Evolutionary conservation across 495 filamentous ascomycete species (phyloP).

Genomic region (Penicillium diatomitis): DNA sequence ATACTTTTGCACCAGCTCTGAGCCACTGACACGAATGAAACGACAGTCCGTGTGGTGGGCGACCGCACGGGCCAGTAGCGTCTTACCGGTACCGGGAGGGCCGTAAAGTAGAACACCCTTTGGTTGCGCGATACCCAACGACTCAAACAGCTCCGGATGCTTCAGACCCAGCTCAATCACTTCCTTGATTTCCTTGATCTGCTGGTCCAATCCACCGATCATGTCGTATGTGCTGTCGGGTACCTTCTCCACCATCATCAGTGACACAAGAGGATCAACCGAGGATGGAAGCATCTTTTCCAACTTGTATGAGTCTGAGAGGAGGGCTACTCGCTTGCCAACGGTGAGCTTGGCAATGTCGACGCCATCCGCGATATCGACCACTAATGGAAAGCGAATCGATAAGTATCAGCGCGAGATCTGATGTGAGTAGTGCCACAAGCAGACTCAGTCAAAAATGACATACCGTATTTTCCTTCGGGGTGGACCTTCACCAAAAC

Average conservation of each 20-base stretch:
- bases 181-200: slow-evolving; percentile 99
- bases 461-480: slow-evolving; percentile 95
- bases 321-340: slow-evolving; percentile 92
- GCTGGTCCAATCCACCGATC: slow-evolving; percentile 97
- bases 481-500: slow-evolving; percentile 98
- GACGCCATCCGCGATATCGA: slow-evolving; percentile 91
- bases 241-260: slow-evolving; percentile 99
- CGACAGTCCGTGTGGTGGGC: slow-evolving; percentile 98
- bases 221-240: slow-evolving; percentile 99
- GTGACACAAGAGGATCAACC: slow-evolving; percentile 96
- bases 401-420: slow-evolving; percentile 1
- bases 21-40: slow-evolving; percentile 95
- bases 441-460: background rate
- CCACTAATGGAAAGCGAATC: slow-evolving; percentile 49
- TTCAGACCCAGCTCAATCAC: slow-evolving; percentile 98
- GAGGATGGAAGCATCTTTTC: slow-evolving; percentile 97
- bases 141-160: slow-evolving; percentile 98
- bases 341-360: slow-evolving; percentile 93
- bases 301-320: slow-evolving; percentile 94
- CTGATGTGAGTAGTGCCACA: background rate
- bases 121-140: slow-evolving; percentile 93
- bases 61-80: slow-evolving; percentile 86
- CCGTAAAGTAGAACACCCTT: slow-evolving; percentile 97
- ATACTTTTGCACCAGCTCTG: slow-evolving; percentile 97
- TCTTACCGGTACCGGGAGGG: slow-evolving; percentile 95